A percentile compares a stretch with the other conserved stretches of the same genome.
Evolutionary conservation across 73 alveolate genomes (phyloP).

Genomic region (Paramecium sonneborni): DNA sequence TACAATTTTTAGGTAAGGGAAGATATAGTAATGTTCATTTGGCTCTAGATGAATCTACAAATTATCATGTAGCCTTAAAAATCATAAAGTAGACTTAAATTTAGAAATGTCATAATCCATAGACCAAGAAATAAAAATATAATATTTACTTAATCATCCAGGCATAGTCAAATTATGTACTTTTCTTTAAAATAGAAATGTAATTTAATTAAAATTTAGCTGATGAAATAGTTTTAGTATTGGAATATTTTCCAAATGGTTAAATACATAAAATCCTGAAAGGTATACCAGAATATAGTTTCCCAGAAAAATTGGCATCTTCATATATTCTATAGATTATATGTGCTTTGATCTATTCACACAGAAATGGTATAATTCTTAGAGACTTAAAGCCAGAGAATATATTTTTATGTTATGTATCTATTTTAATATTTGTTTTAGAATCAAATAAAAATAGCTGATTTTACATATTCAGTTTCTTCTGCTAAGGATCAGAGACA

Average conservation of each 20-base stretch:
- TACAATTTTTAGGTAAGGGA: slow-evolving; percentile 29
- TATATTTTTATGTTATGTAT: slow-evolving; percentile 35
- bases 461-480: slow-evolving; percentile 36
- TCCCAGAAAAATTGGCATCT: not conserved
- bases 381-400: slow-evolving; percentile 67
- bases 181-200: not conserved
- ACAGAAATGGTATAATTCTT: slow-evolving; percentile 57
- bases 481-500: slow-evolving; percentile 32
- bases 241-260: slow-evolving; percentile 27
- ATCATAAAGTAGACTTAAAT: not conserved
- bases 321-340: not conserved
- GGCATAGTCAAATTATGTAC: slow-evolving; percentile 30
- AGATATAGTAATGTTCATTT: not conserved
- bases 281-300: not conserved
- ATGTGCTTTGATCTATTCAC: slow-evolving; percentile 41
- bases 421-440: not conserved
- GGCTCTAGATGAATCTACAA: not conserved
- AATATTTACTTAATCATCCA: slow-evolving; percentile 19
- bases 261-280: not conserved
- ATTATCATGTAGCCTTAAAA: slow-evolving; percentile 14
- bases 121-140: slow-evolving; percentile 13
- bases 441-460: slow-evolving; percentile 53
- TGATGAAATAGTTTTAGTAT: not conserved
- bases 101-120: not conserved
- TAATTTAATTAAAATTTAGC: not conserved